Evolutionary conservation across 1,139 yeast genomes (phyloP), one percentile per base, ranked within the genome.

Genomic region (Pneumocystis wakefieldiae): DNA sequence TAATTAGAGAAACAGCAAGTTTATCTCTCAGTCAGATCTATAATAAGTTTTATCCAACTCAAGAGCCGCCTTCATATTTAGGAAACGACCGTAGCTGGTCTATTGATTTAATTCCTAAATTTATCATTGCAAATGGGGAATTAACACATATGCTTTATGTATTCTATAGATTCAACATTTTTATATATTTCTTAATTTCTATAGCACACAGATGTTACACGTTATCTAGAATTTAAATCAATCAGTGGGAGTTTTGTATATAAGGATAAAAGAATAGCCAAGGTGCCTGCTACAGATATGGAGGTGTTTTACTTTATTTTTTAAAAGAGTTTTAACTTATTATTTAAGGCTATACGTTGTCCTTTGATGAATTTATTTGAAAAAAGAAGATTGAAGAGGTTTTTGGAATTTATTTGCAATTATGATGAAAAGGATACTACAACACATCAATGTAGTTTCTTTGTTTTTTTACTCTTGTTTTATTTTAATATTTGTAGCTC

Each of bases 41-140:
- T 71, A 71, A 72, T 68, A 77, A 77, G 72, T 77, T 76, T 73
- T 76, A 80, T 41, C 78, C 79, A 28, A 70, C 68, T 59, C 87
- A 86, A 69, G 80, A 83, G 67, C 89, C 94, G 24, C 87, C 85
- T 66, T 80, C 78, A 55, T 78, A 83, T 68, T 81, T 84, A 65
- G 98, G 98, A 61, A 83, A 95, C 70, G 96, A 90, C 72, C 82
- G 98, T 69, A 98, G 92, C 75, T 92, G 98, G 97, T 90, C 95
- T 75, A 91, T 92, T 64, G 99, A 92, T 73, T 80, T 92, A 77
- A 90, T 92, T 71, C 99, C 99, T 62, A 92, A 92, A 77, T 92
- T 92, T 71, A 79, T 94, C 70, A 94, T 92, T 98, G 94, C 97
- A 65, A 89, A 90, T 71, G 99, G 99, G 57, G 99, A 92, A 74